Conservation (phyloP, 78 protist genomes). For the Cavenderia fasciculata region DNA sequence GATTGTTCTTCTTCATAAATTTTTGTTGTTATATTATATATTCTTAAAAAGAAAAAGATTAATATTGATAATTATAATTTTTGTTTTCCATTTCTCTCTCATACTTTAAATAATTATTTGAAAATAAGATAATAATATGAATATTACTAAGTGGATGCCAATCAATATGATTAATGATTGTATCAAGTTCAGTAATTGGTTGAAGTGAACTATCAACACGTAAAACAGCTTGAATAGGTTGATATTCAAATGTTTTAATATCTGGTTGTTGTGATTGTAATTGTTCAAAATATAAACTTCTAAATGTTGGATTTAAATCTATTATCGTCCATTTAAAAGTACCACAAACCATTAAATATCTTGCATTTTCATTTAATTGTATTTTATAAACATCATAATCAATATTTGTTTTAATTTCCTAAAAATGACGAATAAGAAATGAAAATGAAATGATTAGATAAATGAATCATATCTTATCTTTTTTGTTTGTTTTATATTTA, state of each 20-base stretch:
- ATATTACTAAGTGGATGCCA: constrained; percentile 63
- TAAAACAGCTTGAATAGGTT: not conserved
- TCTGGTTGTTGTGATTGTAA: not conserved
- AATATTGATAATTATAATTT: not conserved
- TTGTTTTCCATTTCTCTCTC: too few species aligned
- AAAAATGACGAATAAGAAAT: not conserved
- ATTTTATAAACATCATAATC: constrained; percentile 50
- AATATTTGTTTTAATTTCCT: constrained; percentile 39
- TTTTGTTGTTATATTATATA: constrained; percentile 15
- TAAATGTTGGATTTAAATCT: constrained; percentile 18
- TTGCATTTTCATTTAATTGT: constrained; percentile 27
- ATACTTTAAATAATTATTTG: constrained; percentile 44
- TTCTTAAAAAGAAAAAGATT: not conserved
- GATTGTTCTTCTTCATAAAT: constrained; percentile 23
- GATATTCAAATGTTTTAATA: constrained; percentile 16
- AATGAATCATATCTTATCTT: too few species aligned
- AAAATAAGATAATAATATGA: constrained; percentile 46
- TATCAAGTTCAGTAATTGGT: not conserved
- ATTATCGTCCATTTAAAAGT: constrained; percentile 22
- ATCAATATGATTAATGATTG: constrained; percentile 25
- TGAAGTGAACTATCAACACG: not conserved
- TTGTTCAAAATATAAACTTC: constrained; percentile 9
- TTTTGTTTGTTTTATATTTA: too few species aligned
- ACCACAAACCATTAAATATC: constrained; percentile 41
- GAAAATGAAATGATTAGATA: not conserved